These are phyloP conservation scores for Termitomyces sp. DNA, from an alignment of 1,284 basidiomycete genomes.

Conservation along the genomic window DNA sequence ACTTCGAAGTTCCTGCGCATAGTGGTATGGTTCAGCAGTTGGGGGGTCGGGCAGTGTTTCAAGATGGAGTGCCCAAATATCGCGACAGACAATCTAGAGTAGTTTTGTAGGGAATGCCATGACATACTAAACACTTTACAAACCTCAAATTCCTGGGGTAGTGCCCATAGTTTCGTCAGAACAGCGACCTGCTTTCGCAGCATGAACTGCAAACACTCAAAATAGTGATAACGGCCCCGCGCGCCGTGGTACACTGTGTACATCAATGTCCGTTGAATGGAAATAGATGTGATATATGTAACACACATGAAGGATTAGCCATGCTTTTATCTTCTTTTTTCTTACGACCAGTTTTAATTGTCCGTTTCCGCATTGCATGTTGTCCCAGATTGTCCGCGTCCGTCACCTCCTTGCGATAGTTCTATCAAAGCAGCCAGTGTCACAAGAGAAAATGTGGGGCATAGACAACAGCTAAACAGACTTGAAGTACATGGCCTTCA, in stretches of 20 bases:
- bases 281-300: neutral
- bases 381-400: constrained; percentile 56
- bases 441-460: neutral
- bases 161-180: constrained; percentile 60
- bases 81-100: constrained; percentile 68
- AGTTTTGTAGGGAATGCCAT: constrained; percentile 8
- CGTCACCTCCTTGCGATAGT: constrained; percentile 67
- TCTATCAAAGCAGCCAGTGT: constrained; percentile 35
- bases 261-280: constrained; percentile 2
- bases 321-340: constrained; percentile 44
- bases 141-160: constrained; percentile 81
- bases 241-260: constrained; percentile 74
- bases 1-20: constrained; percentile 31
- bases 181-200: constrained; percentile 69
- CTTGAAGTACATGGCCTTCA: constrained; percentile 77
- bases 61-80: constrained; percentile 78
- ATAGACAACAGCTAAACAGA: constrained; percentile 24
- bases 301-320: constrained; percentile 55
- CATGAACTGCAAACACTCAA: constrained; percentile 77
- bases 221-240: constrained; percentile 70
- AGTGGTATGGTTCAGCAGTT: constrained; percentile 53
- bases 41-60: constrained; percentile 57
- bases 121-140: constrained; percentile 16
- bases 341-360: constrained; percentile 49
- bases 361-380: constrained; percentile 58